Evolutionary conservation across 2,329 filamentous ascomycete genomes (phyloP).

Genomic region (Tolypocladium ovalisporum): DNA sequence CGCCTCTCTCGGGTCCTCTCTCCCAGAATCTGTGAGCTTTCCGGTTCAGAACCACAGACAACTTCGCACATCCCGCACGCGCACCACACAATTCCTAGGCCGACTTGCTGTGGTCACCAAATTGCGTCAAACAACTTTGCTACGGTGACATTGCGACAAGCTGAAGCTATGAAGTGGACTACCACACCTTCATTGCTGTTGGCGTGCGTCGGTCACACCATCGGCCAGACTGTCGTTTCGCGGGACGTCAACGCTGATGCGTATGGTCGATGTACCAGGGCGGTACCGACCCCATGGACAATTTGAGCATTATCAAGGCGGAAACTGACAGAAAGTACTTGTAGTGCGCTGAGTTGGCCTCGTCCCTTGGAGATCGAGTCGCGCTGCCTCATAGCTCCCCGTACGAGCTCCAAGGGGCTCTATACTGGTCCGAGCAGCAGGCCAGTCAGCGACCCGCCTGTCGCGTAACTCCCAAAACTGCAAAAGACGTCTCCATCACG

Average conservation of each 20-base stretch:
- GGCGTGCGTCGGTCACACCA: background rate
- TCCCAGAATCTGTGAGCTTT: background rate
- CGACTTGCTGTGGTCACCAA: too few species aligned
- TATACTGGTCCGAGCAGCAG: background rate
- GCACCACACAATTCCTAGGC: background rate
- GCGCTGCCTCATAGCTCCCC: background rate
- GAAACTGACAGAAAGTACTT: background rate
- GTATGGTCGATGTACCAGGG: background rate
- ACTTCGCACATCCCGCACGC: background rate
- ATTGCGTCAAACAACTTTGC: background rate
- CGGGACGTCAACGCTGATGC: background rate
- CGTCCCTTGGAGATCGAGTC: background rate
- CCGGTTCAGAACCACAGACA: background rate
- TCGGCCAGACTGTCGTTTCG: background rate
- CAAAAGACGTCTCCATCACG: background rate
- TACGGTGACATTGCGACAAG: background rate
- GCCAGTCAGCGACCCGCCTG: background rate
- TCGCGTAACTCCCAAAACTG: background rate
- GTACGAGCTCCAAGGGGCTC: background rate
- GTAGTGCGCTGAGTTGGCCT: background rate
- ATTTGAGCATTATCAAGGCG: background rate
- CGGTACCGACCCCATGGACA: background rate
- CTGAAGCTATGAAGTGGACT: background rate
- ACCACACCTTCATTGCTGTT: background rate
- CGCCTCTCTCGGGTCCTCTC: background rate